A percentile compares a stretch with the other conserved stretches of the same genome.
Conservation (phyloP, 768 basidiomycete genomes). For the Scleroderma bovista region DNA sequence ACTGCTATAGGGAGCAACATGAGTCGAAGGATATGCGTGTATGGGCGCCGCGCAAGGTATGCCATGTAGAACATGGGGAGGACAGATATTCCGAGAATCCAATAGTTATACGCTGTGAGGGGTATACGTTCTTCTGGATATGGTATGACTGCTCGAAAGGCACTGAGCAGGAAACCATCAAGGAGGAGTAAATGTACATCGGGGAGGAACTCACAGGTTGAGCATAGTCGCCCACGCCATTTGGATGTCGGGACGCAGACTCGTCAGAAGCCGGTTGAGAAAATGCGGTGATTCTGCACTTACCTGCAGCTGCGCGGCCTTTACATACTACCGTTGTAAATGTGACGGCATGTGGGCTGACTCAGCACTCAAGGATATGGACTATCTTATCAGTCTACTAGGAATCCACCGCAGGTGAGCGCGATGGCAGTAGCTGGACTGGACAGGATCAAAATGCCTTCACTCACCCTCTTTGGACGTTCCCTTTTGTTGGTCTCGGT, state of each 20-base stretch:
- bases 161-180: background rate
- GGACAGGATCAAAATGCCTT: background rate
- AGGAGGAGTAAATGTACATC: no score
- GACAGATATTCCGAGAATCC: constrained; percentile 33
- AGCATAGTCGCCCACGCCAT: no score
- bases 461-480: constrained; percentile 62
- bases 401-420: no score
- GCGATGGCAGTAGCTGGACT: background rate
- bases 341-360: no score
- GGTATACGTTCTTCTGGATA: constrained; percentile 46
- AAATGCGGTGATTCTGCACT: no score
- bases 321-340: no score
- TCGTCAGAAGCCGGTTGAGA: no score
- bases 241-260: no score
- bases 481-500: constrained; percentile 52
- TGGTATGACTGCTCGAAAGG: constrained; percentile 45
- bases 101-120: constrained; percentile 35
- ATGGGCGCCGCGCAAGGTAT: constrained; percentile 62
- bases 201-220: no score
- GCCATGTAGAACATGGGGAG: constrained; percentile 62
- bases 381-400: no score
- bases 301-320: no score
- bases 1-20: constrained; percentile 57
- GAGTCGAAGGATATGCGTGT: constrained; percentile 59
- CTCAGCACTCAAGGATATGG: no score